Conservation (phyloP, 1,284 basidiomycete species). For the Pisolithus thermaeus region DNA sequence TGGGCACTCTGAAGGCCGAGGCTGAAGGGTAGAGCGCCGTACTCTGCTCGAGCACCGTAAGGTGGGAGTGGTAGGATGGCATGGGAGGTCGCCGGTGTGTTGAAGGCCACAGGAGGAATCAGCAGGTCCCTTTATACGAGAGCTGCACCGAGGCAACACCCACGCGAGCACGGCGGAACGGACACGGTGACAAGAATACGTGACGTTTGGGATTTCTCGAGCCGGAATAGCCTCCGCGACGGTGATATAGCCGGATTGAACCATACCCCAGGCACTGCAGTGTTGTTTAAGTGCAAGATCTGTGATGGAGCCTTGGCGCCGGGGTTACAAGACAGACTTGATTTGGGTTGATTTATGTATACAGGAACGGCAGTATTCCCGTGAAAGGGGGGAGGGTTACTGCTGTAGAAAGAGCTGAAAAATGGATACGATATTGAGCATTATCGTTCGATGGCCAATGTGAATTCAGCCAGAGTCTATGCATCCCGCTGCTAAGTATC, state of each 20-base stretch:
- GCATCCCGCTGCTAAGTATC: not conserved
- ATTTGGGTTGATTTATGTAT: conserved; percentile 11
- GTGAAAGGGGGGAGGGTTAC: conserved; percentile 18
- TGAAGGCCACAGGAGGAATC: conserved; percentile 5
- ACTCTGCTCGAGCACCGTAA: conserved; percentile 45
- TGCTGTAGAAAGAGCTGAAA: conserved; percentile 12
- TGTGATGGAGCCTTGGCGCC: conserved; percentile 21
- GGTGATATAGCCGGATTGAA: conserved; percentile 31
- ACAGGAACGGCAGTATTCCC: not conserved
- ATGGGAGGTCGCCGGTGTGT: conserved; percentile 20
- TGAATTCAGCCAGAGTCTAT: not conserved
- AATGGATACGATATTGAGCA: conserved; percentile 6
- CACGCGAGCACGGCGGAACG: conserved; percentile 22
- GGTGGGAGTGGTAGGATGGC: conserved; percentile 36
- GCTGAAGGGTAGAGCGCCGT: conserved; percentile 38
- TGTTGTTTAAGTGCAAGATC: conserved; percentile 21
- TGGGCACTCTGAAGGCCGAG: conserved; percentile 47
- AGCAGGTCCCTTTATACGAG: conserved; percentile 23
- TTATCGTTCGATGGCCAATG: not conserved
- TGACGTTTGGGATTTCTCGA: conserved; percentile 18
- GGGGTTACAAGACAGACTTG: conserved; percentile 14
- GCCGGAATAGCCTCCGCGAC: conserved; percentile 28
- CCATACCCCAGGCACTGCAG: conserved; percentile 31
- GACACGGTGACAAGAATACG: conserved; percentile 25
- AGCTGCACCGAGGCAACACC: conserved; percentile 21